Base-by-base conservation (phyloP, 129 eudicot species). In the Pittosporum tobira region DNA sequence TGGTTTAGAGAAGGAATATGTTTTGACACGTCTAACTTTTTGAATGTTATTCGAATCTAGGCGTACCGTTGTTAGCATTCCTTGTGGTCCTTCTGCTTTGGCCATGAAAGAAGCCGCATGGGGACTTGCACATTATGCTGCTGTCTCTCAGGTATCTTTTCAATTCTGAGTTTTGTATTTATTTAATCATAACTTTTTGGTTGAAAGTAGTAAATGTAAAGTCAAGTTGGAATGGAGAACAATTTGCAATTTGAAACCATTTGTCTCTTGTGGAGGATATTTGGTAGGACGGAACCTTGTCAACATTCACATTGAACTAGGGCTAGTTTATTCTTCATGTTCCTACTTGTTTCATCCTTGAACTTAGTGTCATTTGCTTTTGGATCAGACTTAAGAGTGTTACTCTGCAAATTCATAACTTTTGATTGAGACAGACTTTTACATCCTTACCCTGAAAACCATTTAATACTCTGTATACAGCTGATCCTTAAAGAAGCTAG, bases 61-160 rank as follows among this genome's bases (percentile, higher is more conserved):
- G 85, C 68, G 81, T 51, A 74, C 84, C 10, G 84, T 79, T 57
- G 80, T 79, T 24, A 79, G 84, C 61, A 67, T 79, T 14, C 85
- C 81, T 24, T 79, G 81, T 59, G 85, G 81, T 51, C 85, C 77
- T 74, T 79, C 85, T 66, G 85, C 85, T 26, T 63, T 74, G 70
- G 85, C 81, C 16, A 77, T 79, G 29, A 79, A 79, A 50, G 84
- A 79, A 71, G 80, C 80, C 13, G 84, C 84, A 10, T 79, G 81
- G 85, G 85, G 85, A 23, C 78, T 79, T 62, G 85, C 85, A 42
- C 78, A 78, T n/a, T 79, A 79, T 79, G 85, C 85, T 63, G 78
- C 81, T 26, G 75, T 79, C 15, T 79, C 85, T 59, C 81, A 75
- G 78, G 81, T 79, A 57, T 34, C 43, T 31, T 20, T 58, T 68